phyloP scores from a whole-genome alignment of 108 stramenopile genomes.

The Fistulifera solaris region DNA sequence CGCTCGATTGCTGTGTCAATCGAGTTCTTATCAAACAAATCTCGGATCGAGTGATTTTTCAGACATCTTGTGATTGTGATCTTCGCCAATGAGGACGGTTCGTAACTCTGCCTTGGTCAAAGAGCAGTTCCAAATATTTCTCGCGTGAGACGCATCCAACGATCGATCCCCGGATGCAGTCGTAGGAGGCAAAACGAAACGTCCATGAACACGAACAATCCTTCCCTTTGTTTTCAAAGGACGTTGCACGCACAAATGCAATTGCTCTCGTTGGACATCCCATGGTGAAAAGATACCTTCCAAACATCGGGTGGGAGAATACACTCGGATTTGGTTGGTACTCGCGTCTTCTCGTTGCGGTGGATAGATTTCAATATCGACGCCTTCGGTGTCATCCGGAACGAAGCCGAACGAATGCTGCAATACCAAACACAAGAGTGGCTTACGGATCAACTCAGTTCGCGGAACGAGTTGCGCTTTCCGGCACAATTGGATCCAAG shows the following conservation, averaged over 20 bases:
- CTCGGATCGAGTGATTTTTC: no score
- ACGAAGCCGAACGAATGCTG: slow-evolving; percentile 28
- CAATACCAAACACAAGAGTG: slow-evolving; percentile 27
- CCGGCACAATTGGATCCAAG: slow-evolving; percentile 30
- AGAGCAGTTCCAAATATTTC: no score
- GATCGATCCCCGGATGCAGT: no score
- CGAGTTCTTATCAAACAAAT: no score
- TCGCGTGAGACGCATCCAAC: no score
- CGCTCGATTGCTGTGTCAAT: no score
- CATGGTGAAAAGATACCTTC: slow-evolving; percentile 25
- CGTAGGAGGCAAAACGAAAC: no score
- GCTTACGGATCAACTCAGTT: slow-evolving; percentile 38
- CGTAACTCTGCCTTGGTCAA: no score
- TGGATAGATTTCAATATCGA: slow-evolving; percentile 15
- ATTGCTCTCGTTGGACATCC: slow-evolving; percentile 24
- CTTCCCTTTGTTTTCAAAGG: no score
- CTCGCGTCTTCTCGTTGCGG: slow-evolving; percentile 2
- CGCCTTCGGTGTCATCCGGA: slow-evolving; percentile 12
- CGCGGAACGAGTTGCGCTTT: slow-evolving; percentile 17
- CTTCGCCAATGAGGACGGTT: no score
- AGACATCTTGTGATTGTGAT: no score
- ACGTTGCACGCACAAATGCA: slow-evolving; percentile 7
- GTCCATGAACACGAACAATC: no score
- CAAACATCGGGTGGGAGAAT: slow-evolving; percentile 13
- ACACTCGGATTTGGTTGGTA: slow-evolving; percentile 8